Evolutionary conservation across 352 stramenopile genomes (phyloP).

Genomic region (Peronospora tabacina): DNA sequence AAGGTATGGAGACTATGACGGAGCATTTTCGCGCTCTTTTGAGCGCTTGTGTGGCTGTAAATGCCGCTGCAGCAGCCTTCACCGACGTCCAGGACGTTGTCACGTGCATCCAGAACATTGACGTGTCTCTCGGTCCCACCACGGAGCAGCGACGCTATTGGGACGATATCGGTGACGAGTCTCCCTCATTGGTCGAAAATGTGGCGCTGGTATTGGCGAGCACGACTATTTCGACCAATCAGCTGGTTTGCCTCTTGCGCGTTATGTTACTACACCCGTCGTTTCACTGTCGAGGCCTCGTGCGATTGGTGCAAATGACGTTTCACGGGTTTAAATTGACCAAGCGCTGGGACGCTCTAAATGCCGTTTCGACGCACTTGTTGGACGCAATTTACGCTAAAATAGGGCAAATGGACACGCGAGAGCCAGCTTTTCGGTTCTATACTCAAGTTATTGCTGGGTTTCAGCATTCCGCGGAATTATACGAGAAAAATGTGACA

Average conservation of each 20-base stretch:
- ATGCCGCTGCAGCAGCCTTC: constrained; percentile 8
- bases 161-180: constrained; percentile 32
- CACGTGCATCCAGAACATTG: constrained; percentile 5
- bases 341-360: constrained; percentile 65
- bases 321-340: constrained; percentile 63
- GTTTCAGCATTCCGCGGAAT: constrained; percentile 63
- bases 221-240: constrained; percentile 27
- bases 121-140: constrained; percentile 20
- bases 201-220: constrained; percentile 61
- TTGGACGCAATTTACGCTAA: constrained; percentile 36
- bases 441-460: constrained; percentile 62
- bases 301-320: constrained; percentile 46
- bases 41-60: constrained; percentile 30
- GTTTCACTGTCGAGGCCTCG: constrained; percentile 34
- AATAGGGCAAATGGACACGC: constrained; percentile 19
- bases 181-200: constrained; percentile 31
- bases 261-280: constrained; percentile 31
- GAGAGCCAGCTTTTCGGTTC: constrained; percentile 33
- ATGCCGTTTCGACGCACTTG: constrained; percentile 33
- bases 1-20: constrained; percentile 31
- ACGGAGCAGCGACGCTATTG: constrained; percentile 48
- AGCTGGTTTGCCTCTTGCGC: constrained; percentile 30
- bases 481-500: constrained; percentile 39
- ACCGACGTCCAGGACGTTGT: constrained; percentile 1
- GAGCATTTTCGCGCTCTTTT: constrained; percentile 41